Conservation (phyloP, 768 basidiomycete species). For the Hygrocybe punicea region DNA sequence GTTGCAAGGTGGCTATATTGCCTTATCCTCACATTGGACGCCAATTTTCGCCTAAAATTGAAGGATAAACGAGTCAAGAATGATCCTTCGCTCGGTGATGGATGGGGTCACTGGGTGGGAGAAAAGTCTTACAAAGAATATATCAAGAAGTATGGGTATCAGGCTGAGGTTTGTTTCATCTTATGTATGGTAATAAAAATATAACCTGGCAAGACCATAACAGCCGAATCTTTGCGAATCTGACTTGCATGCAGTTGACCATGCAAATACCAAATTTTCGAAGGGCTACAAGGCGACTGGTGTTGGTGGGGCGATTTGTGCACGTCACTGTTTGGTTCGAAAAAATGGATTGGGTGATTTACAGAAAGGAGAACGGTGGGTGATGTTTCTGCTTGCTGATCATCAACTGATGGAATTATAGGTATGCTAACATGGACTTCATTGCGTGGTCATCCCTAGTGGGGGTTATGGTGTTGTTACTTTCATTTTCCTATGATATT, state of each 20-base stretch:
- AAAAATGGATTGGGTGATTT: conserved; percentile 29
- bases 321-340: conserved; percentile 30
- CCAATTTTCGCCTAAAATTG: conserved; percentile 33
- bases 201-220: background rate
- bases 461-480: background rate
- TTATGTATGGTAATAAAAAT: background rate
- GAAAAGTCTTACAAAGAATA: conserved; percentile 6
- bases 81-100: conserved; percentile 16
- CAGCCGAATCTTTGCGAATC: conserved; percentile 13
- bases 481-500: conserved; percentile 32
- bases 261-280: conserved; percentile 3
- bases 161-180: conserved; percentile 12
- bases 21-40: conserved; percentile 28
- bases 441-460: conserved; percentile 15
- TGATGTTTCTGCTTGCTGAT: background rate
- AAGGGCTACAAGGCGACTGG: conserved; percentile 27
- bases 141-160: conserved; percentile 4
- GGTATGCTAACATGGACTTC: conserved; percentile 33
- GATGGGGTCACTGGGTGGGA: conserved; percentile 20
- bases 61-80: conserved; percentile 21
- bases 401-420: conserved; percentile 1
- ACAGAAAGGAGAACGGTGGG: conserved; percentile 34
- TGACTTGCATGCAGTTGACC: conserved; percentile 10
- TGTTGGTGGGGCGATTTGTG: conserved; percentile 27
- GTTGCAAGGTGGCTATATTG: conserved; percentile 27